These are phyloP conservation scores for Prunella vulgaris DNA, from an alignment of 257 asterid species.

Conservation along the genomic window DNA sequence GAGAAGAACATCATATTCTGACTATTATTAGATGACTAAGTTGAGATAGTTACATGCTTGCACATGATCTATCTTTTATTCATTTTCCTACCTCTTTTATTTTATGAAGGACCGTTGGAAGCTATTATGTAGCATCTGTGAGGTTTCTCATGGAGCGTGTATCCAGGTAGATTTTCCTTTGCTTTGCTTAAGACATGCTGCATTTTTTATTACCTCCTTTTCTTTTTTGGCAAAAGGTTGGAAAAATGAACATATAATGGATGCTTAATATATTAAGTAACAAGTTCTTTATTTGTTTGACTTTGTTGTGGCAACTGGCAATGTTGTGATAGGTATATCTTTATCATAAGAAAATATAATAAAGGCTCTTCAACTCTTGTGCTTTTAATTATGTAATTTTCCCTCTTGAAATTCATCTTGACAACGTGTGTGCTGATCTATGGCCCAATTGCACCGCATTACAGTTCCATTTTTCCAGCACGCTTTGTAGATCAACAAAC, in stretches of 20 bases:
- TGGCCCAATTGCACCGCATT: constrained; percentile 17
- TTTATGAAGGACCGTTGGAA: constrained; percentile 89
- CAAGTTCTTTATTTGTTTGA: background rate
- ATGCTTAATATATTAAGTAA: background rate
- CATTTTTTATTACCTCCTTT: background rate
- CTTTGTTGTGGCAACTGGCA: constrained; percentile 1
- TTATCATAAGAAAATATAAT: background rate
- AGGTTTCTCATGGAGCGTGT: constrained; percentile 94
- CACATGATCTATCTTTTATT: constrained; percentile 16
- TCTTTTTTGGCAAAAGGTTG: background rate
- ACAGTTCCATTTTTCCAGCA: background rate
- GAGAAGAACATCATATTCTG: background rate
- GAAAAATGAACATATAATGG: constrained; percentile 2
- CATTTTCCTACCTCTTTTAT: constrained; percentile 10
- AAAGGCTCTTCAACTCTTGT: constrained; percentile 10
- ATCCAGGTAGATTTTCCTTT: constrained; percentile 65
- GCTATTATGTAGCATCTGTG: constrained; percentile 89
- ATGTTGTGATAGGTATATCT: background rate
- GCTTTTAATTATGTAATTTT: background rate
- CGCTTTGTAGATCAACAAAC: constrained; percentile 8
- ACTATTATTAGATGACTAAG: constrained; percentile 5
- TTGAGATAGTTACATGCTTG: constrained; percentile 8
- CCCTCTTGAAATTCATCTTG: background rate
- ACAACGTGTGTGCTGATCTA: background rate
- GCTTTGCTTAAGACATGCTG: constrained; percentile 9